phyloP scores from a whole-genome alignment of 2,329 filamentous ascomycete species.

The Paraphoma chrysanthemicola region DNA sequence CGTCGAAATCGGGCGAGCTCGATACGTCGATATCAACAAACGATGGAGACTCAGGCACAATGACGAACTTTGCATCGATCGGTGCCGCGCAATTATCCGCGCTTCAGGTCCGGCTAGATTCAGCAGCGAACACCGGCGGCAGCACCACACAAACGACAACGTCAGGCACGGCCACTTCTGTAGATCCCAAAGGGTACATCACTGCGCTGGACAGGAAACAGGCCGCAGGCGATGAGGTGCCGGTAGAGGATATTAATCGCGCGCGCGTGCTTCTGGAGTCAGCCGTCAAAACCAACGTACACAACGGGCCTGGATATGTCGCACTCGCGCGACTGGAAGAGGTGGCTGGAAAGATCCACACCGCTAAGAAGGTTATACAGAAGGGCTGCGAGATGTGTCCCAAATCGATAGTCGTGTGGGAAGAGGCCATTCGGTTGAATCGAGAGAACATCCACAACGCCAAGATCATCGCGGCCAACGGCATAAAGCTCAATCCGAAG shows the following conservation, averaged over 20 bases:
- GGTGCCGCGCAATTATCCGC: conserved; percentile 96
- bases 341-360: conserved; percentile 87
- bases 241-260: conserved; percentile 91
- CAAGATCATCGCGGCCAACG: conserved; percentile 92
- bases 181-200: conserved; percentile 95
- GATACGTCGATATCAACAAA: conserved; percentile 77
- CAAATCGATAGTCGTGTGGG: conserved; percentile 93
- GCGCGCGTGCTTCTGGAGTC: conserved; percentile 92
- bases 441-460: conserved; percentile 79
- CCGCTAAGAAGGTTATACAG: conserved; percentile 85
- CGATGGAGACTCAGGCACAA: conserved; percentile 80
- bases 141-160: conserved; percentile 68
- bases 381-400: conserved; percentile 90
- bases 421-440: conserved; percentile 93
- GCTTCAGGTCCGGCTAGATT: conserved; percentile 89
- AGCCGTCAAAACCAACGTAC: conserved; percentile 95
- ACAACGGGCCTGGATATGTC: conserved; percentile 94
- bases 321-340: conserved; percentile 92
- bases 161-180: conserved; percentile 83
- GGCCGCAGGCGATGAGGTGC: conserved; percentile 75
- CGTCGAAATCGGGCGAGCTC: conserved; percentile 79
- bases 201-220: conserved; percentile 87
- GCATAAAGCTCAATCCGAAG: conserved; percentile 87
- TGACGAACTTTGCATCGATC: conserved; percentile 98
- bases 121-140: conserved; percentile 72